Percentiles rank a stretch among this genome's conserved stretches.
Evolutionary conservation across 2,329 filamentous ascomycete species (phyloP).

Genomic region (Colletotrichum sp.): DNA sequence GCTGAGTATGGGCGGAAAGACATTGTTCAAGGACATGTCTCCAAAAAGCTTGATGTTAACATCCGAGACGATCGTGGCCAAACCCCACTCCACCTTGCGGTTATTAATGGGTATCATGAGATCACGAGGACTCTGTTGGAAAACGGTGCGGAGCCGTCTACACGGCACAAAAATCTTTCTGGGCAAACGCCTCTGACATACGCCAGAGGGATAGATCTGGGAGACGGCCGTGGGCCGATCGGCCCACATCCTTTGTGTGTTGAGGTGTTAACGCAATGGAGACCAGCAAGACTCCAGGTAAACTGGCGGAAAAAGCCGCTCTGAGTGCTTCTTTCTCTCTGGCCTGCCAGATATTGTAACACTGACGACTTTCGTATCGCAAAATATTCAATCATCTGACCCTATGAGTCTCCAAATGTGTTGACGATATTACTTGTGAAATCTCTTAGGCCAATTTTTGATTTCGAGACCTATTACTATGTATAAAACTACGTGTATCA

Average conservation of each 20-base stretch:
- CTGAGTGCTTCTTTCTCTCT: background rate
- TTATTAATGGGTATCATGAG: background rate
- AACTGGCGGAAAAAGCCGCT: background rate
- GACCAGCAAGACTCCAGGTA: background rate
- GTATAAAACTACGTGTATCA: rapidly evolving
- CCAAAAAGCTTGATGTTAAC: background rate
- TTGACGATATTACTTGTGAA: background rate
- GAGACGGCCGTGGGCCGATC: background rate
- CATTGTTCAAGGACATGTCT: background rate
- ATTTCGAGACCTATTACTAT: background rate
- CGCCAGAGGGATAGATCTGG: background rate
- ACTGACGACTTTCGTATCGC: no score
- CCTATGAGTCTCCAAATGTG: background rate
- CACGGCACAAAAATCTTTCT: background rate
- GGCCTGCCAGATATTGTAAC: no score
- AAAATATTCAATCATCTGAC: no score
- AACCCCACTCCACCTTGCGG: background rate
- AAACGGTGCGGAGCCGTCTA: background rate
- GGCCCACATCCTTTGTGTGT: background rate
- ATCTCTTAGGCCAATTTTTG: background rate
- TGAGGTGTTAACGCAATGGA: background rate
- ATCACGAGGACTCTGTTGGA: background rate
- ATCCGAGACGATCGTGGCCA: background rate
- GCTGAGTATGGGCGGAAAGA: background rate
- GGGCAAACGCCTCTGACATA: background rate